Percentiles rank a stretch among this genome's conserved stretches.
phyloP scores from a whole-genome alignment of 2,329 filamentous ascomycete species.

The Lachnellula suecica region DNA sequence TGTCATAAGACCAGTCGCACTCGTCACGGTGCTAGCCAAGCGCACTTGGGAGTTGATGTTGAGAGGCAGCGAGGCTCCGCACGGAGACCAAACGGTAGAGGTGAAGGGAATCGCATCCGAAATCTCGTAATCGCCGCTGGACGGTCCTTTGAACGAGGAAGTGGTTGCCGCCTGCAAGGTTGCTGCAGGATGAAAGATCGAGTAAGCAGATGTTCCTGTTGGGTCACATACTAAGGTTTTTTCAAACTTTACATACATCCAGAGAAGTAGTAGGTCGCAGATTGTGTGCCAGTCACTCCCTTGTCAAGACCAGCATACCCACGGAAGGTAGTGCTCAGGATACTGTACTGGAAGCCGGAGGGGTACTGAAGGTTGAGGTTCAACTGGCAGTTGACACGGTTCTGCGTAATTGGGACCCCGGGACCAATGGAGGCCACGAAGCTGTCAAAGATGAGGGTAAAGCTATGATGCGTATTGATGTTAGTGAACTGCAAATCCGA shows the following conservation, averaged over 20 bases:
- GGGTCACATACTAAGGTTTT: background rate
- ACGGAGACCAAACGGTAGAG: slow-evolving; percentile 51
- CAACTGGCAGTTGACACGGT: slow-evolving; percentile 53
- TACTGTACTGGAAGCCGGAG: slow-evolving; percentile 50
- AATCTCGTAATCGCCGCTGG: slow-evolving; percentile 38
- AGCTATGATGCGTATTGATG: slow-evolving; percentile 12
- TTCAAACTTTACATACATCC: slow-evolving; percentile 39
- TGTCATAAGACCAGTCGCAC: slow-evolving; percentile 41
- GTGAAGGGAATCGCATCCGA: slow-evolving; percentile 44
- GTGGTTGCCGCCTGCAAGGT: slow-evolving; percentile 36
- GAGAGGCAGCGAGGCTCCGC: slow-evolving; percentile 46
- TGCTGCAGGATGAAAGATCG: slow-evolving; percentile 23
- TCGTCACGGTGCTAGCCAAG: slow-evolving; percentile 33
- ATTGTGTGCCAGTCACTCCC: slow-evolving; percentile 46
- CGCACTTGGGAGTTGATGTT: slow-evolving; percentile 55
- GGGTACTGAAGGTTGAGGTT: slow-evolving; percentile 52
- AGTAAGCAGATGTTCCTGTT: background rate
- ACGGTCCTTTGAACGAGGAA: slow-evolving; percentile 43
- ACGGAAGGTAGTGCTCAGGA: slow-evolving; percentile 51
- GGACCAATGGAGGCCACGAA: slow-evolving; percentile 51
- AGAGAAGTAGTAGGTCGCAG: slow-evolving; percentile 55
- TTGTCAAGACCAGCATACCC: slow-evolving; percentile 47
- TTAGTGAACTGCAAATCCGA: slow-evolving; percentile 9
- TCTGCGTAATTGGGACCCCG: slow-evolving; percentile 39
- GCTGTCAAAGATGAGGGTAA: slow-evolving; percentile 52